phyloP scores from a whole-genome alignment of 2,329 filamentous ascomycete species.

The Ambrosiella cleistominuta region DNA sequence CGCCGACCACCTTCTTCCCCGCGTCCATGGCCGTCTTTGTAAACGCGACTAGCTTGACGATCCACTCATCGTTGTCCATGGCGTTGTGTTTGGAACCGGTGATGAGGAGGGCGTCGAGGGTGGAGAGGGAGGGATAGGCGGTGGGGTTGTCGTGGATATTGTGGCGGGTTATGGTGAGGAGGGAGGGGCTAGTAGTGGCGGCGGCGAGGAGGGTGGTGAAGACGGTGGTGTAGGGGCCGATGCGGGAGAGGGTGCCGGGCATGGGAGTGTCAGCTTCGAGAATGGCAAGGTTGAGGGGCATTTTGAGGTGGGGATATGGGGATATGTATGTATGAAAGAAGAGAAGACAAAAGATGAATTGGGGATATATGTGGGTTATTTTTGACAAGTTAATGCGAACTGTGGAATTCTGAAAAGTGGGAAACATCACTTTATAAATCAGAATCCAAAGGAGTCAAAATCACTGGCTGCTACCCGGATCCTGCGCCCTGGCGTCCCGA shows the following conservation, averaged over 20 bases:
- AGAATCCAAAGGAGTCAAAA: neutral
- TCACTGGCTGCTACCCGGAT: neutral
- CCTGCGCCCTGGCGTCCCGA: neutral
- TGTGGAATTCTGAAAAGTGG: neutral
- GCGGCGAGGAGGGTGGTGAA: constrained; percentile 44
- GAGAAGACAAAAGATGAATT: too few relatives aligned
- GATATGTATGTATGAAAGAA: neutral
- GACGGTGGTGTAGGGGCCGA: constrained; percentile 55
- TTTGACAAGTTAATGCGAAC: neutral
- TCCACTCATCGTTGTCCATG: constrained; percentile 61
- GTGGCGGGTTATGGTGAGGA: constrained; percentile 44
- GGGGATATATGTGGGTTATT: too few relatives aligned
- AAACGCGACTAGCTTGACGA: constrained; percentile 54
- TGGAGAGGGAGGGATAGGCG: constrained; percentile 53
- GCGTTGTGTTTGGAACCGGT: constrained; percentile 60
- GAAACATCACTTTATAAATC: neutral
- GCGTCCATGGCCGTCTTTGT: constrained; percentile 40
- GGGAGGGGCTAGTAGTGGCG: constrained; percentile 24
- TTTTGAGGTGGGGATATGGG: neutral
- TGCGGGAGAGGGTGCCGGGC: constrained; percentile 42
- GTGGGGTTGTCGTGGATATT: constrained; percentile 44
- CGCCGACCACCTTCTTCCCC: constrained; percentile 52
- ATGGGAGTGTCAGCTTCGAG: constrained; percentile 75
- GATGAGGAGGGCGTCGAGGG: constrained; percentile 68
- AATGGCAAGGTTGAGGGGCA: constrained; percentile 59